phyloP scores from a whole-genome alignment of 352 stramenopile genomes.

The Thraustochytrium sp. region DNA sequence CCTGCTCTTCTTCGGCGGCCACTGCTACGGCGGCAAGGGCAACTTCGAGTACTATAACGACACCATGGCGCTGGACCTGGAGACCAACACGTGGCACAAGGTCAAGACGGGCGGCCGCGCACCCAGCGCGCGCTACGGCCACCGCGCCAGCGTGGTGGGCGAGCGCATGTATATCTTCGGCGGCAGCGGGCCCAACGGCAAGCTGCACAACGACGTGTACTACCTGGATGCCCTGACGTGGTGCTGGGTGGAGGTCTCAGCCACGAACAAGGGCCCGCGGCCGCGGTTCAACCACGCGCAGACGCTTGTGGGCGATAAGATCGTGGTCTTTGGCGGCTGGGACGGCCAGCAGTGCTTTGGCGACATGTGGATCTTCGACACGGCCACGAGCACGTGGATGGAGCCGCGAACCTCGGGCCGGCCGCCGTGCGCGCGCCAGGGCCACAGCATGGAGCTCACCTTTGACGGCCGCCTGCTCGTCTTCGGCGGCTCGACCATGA shows the following conservation, averaged over 20 bases:
- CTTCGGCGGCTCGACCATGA: constrained; percentile 23
- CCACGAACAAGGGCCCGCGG: constrained; percentile 15
- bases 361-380: constrained; percentile 48
- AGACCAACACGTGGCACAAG: constrained; percentile 47
- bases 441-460: constrained; percentile 40
- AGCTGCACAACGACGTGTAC: constrained; percentile 45
- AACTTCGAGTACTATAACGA: constrained; percentile 48
- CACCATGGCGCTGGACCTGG: constrained; percentile 39
- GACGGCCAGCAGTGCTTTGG: constrained; percentile 31
- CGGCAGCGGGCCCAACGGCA: constrained; percentile 30
- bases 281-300: constrained; percentile 37
- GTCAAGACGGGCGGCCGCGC: constrained; percentile 22
- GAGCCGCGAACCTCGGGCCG: constrained; percentile 5
- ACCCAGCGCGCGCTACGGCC: constrained; percentile 29
- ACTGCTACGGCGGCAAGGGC: constrained; percentile 44
- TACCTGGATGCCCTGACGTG: constrained; percentile 40
- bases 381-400: constrained; percentile 36
- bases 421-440: constrained; percentile 6
- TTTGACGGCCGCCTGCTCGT: constrained; percentile 44
- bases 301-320: constrained; percentile 41
- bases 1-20: constrained; percentile 44
- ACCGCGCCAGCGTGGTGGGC: constrained; percentile 33
- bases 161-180: constrained; percentile 46
- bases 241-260: constrained; percentile 38
- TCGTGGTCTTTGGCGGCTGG: constrained; percentile 45